Evolutionary conservation across 2,329 filamentous ascomycete genomes (phyloP), one percentile per base, ranked within the genome.

Genomic region (Penicillium hesseltinei): DNA sequence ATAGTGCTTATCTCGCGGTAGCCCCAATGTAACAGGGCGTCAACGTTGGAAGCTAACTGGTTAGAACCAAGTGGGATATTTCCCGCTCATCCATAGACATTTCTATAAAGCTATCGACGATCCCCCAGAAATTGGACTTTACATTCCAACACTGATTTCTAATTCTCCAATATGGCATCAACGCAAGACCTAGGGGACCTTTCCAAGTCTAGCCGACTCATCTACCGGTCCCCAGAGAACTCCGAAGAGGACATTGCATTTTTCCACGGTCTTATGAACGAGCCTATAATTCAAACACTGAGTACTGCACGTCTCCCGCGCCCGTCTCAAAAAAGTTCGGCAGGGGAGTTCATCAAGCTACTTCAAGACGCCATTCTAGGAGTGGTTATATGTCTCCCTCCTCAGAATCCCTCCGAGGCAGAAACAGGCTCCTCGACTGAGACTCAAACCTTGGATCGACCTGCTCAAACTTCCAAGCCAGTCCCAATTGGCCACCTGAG

Each of bases 141-240:
- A 5, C 13, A 19, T 38, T 25, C 36, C 3, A 8, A 39, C 5
- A 9, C 15, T 2, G 29, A 19, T 21, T 8, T 7, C 13, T 7
- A 4, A 15, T 47, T 11, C 10, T 15, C 11, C n/a, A 56, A 31
- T 3, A 56, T 56, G 54, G 29, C 33, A 42, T 17, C 10, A 11
- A 42, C 8, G 17, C 33, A 56, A 46, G 15, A 19, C 13, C 5
- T 9, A 13, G 13, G 8, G 35, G 21, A 25, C 5, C 39, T 51
- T 10, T 58, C 48, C 31, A 54, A 23, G 23, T 58, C 61, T 15
- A 31, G 33, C 2, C 57, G 52, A 17, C 60, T 63, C 10, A 9
- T 57, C 45, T 63, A 60, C 42, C 52, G 60, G 47, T 55, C 61
- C 25, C 25, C 44, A 46, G 61, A 63, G 47, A 48, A 60, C 43